Evolutionary conservation across 2,329 filamentous ascomycete genomes (phyloP).

Genomic region (Mycocentrospora acerina): DNA sequence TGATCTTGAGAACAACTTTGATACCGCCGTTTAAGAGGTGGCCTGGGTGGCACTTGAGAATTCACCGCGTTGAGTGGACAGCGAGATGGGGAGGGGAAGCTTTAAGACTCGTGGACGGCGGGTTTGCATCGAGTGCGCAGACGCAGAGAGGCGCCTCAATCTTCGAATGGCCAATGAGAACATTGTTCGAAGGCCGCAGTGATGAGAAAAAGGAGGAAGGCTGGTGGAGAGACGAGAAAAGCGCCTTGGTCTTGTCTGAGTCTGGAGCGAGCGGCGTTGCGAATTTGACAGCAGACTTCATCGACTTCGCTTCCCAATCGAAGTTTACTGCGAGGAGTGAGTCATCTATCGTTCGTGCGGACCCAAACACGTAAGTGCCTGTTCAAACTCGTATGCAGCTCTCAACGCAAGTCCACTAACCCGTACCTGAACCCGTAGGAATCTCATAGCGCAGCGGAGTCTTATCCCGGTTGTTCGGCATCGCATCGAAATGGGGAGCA

Average conservation of each 20-base stretch:
- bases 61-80: conserved; percentile 12
- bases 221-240: conserved; percentile 10
- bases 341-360: conserved; percentile 11
- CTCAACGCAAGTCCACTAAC: background rate
- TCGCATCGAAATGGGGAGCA: background rate
- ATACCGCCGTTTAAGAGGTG: conserved; percentile 26
- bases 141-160: conserved; percentile 8
- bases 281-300: conserved; percentile 10
- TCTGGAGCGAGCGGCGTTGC: conserved; percentile 16
- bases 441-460: conserved; percentile 12
- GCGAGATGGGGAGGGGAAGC: conserved; percentile 1
- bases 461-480: conserved; percentile 13
- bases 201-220: conserved; percentile 2
- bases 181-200: background rate
- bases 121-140: conserved; percentile 18
- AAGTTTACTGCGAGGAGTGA: background rate
- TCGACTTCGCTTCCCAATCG: too few relatives aligned
- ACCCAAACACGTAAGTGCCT: conserved; percentile 23
- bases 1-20: conserved; percentile 24
- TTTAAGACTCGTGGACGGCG: conserved; percentile 11
- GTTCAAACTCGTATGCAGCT: too few relatives aligned
- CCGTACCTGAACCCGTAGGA: conserved; percentile 4
- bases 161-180: conserved; percentile 9
- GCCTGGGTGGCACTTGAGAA: conserved; percentile 35
- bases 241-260: conserved; percentile 10